Percentiles rank a stretch among this genome's conserved stretches.
Evolutionary conservation across 2,329 filamentous ascomycete genomes (phyloP).

Genomic region (Colletotrichum nymphaeae): DNA sequence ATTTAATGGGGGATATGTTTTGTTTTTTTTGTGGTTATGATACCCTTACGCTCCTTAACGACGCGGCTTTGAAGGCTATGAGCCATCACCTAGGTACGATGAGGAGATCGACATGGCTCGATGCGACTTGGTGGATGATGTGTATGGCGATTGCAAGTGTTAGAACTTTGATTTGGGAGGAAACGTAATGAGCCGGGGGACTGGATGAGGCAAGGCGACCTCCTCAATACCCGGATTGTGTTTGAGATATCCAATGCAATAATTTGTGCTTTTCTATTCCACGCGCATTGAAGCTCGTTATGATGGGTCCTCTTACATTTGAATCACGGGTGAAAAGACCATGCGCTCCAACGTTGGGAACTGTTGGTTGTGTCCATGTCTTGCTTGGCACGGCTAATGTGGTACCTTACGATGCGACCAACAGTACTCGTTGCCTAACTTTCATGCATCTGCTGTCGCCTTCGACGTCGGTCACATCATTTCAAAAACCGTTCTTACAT

Average conservation of each 20-base stretch:
- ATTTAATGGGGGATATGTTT: neutral
- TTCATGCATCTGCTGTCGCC: neutral
- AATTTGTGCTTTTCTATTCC: neutral
- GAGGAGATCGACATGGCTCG: neutral
- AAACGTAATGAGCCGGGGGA: neutral
- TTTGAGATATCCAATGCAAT: slow-evolving; percentile 7
- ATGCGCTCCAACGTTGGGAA: slow-evolving; percentile 10
- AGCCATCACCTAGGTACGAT: neutral
- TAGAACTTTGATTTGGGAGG: neutral
- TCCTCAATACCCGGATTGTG: neutral
- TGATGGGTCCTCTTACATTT: neutral
- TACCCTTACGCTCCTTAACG: slow-evolving; percentile 29
- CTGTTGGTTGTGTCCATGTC: neutral
- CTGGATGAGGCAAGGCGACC: slow-evolving; percentile 1
- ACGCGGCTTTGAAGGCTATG: neutral
- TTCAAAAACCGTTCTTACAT: neutral
- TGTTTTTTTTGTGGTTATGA: neutral
- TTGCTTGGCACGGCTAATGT: neutral
- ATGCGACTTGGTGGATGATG: neutral
- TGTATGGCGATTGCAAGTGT: neutral
- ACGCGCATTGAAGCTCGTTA: no score
- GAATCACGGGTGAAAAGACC: neutral
- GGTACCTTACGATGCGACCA: neutral
- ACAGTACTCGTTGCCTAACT: neutral
- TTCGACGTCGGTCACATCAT: neutral